These are phyloP conservation scores for Fraxinus excelsior DNA, from an alignment of 257 asterid species.

Conservation along the genomic window DNA sequence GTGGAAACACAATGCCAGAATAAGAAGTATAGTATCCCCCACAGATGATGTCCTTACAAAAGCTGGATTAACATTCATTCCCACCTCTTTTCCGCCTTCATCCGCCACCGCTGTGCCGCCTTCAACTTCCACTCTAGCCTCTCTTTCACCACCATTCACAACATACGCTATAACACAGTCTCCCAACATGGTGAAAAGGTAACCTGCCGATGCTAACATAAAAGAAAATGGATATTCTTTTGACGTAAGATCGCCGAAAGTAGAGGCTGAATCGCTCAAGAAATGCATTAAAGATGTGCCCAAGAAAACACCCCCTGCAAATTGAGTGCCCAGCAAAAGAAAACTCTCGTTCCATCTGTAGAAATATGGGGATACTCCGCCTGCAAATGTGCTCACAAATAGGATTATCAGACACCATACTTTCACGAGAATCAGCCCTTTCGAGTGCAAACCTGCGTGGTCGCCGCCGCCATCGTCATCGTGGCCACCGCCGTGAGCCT, in stretches of 20 bases:
- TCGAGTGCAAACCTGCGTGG: conserved; percentile 28
- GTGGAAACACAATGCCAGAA: conserved; percentile 81
- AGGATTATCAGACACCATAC: conserved; percentile 68
- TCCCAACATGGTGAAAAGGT: conserved; percentile 74
- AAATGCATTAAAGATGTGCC: conserved; percentile 92
- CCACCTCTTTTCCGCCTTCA: conserved; percentile 18
- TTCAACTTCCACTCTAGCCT: conserved; percentile 45
- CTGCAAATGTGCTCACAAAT: conserved; percentile 63
- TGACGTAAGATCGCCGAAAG: conserved; percentile 44
- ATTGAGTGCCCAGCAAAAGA: conserved; percentile 78
- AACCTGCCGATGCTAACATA: conserved; percentile 79
- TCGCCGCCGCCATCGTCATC: conserved; percentile 13
- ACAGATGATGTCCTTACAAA: conserved; percentile 47
- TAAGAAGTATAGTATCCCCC: conserved; percentile 71
- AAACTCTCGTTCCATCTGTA: conserved; percentile 79
- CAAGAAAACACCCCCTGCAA: conserved; percentile 84
- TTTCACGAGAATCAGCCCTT: conserved; percentile 66
- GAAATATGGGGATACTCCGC: conserved; percentile 81
- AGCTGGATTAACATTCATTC: conserved; percentile 25
- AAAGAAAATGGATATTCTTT: conserved; percentile 72
- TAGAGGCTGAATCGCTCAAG: conserved; percentile 62
- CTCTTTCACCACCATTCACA: conserved; percentile 23
- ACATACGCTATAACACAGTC: conserved; percentile 51
- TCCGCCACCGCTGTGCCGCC: conserved; percentile 18
- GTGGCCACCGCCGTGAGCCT: conserved; percentile 56